Evolutionary conservation across 805 yeast genomes (phyloP), one percentile per base, ranked within the genome.

Genomic region (Candida namnaoensis): DNA sequence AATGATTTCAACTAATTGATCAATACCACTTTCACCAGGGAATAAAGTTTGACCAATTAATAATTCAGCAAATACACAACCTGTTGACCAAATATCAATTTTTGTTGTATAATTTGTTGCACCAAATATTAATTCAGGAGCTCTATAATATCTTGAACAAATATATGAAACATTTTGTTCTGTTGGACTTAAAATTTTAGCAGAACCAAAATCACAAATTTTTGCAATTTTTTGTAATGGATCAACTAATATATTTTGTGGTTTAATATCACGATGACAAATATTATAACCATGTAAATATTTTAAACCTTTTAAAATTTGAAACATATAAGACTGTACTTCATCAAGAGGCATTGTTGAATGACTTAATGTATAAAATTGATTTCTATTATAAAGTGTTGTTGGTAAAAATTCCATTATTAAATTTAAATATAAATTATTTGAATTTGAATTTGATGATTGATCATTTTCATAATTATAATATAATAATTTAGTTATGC

Each of bases 11-110:
- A 91, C 98, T 54, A 91, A 74, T 64, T 93, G 99, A 61, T 93
- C 99, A 44, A 93, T 91, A 34, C 99, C 98, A 45, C 90, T 81
- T 60, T 93, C 98, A 37, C 99, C 99, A 11, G 99, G 99, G 66
- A 93, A 93, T 49, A 93, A 69, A 12, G 99, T 99, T 60, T 88
- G 97, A 14, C 99, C 98, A 43, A 93, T 72, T 48, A 90, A 78
- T 54, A 93, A 69, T 65, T 93, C 99, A 5, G 98, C 98, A 87
- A 93, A 88, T 23, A 93, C 99, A 68, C 99, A 93, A 19, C 96
- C 96, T 12, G 95, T 88, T 12, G 96, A 86, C 99, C 99, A 93
- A 38, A 93, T 78, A 61, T 93, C 99, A 50, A 93, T 93, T 62
- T 91, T 90, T 28, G 97, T 88, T 7, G 98, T 88, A 64, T 93